A percentile compares a stretch with the other conserved stretches of the same genome.
These are phyloP conservation scores for Oryza longistaminata DNA, from an alignment of 176 grass and related monocot genomes.

Conservation along the genomic window DNA sequence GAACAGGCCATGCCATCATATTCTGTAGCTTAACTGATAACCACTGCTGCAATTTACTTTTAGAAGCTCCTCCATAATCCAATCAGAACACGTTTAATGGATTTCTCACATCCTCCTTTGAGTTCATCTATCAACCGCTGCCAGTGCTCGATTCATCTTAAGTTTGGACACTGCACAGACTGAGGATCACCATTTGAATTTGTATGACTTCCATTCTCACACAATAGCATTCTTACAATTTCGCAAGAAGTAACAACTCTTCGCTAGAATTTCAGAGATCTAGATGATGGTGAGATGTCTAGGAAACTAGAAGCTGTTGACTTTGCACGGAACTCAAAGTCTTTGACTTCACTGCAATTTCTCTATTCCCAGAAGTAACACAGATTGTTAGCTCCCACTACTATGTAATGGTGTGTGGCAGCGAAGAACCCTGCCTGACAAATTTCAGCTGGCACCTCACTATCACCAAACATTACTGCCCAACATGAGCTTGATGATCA, in stretches of 20 bases:
- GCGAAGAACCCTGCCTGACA: conserved; percentile 85
- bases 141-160: conserved; percentile 53
- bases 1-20: conserved; percentile 44
- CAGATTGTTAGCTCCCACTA: conserved; percentile 60
- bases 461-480: conserved; percentile 80
- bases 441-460: conserved; percentile 76
- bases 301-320: conserved; percentile 35
- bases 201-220: conserved; percentile 37
- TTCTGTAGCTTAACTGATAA: conserved; percentile 54
- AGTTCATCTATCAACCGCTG: conserved; percentile 55
- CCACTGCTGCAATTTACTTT: conserved; percentile 78
- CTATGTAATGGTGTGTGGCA: conserved; percentile 75
- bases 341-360: conserved; percentile 80
- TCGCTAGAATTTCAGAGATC: conserved; percentile 49
- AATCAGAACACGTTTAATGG: conserved; percentile 48
- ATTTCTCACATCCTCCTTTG: conserved; percentile 46
- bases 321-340: conserved; percentile 83
- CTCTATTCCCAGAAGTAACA: conserved; percentile 77
- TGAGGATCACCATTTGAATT: conserved; percentile 35
- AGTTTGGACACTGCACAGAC: conserved; percentile 39
- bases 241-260: conserved; percentile 73
- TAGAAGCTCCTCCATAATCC: conserved; percentile 85
- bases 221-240: conserved; percentile 67
- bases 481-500: conserved; percentile 51
- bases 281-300: conserved; percentile 40